These are phyloP conservation scores for Grammothele lineata DNA, from an alignment of 768 basidiomycete species.

Conservation along the genomic window DNA sequence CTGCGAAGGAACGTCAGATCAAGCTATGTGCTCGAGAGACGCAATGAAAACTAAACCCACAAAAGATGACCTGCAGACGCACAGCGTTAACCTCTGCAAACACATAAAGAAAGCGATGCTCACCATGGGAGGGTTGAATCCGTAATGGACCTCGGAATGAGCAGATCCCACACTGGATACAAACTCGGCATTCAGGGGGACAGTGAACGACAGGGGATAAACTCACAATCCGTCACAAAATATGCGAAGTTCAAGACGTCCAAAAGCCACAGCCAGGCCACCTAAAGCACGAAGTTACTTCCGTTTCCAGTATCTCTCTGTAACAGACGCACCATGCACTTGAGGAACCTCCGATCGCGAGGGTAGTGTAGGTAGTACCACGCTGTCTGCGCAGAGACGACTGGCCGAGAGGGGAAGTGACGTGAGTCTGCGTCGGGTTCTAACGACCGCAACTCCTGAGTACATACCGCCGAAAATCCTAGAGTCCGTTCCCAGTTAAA, in stretches of 20 bases:
- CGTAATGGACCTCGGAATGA: not conserved
- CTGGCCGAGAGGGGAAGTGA: too few relatives aligned
- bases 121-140: slow-evolving; percentile 5
- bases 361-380: slow-evolving; percentile 14
- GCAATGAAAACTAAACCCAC: not conserved
- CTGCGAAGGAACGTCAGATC: not conserved
- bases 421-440: too few relatives aligned
- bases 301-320: too few relatives aligned
- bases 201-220: not conserved
- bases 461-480: too few relatives aligned
- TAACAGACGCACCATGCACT: not conserved
- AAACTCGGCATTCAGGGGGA: not conserved
- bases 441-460: too few relatives aligned
- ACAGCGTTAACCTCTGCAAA: not conserved
- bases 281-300: too few relatives aligned
- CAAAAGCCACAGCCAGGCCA: too few relatives aligned
- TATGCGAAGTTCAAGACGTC: too few relatives aligned
- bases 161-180: slow-evolving; percentile 3
- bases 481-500: too few relatives aligned
- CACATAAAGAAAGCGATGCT: not conserved
- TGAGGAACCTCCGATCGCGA: slow-evolving; percentile 1
- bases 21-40: not conserved
- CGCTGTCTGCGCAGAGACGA: too few relatives aligned
- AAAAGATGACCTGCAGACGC: slow-evolving; percentile 5
- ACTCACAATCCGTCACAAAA: slow-evolving; percentile 7